Conservation (phyloP, 768 basidiomycete species). For the Trametes cubensis region DNA sequence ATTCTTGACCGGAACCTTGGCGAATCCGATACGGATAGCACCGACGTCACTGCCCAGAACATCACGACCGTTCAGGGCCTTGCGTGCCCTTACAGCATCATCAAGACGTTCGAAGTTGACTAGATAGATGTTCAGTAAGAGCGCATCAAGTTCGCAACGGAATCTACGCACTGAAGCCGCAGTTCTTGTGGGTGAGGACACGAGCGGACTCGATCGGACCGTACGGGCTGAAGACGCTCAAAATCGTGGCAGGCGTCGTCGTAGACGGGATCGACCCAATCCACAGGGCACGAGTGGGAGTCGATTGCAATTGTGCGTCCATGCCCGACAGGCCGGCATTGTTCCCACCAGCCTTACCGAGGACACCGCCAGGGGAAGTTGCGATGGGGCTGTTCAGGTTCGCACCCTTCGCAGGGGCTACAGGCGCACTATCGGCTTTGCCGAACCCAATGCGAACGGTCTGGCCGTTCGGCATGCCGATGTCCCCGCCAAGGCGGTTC, state of each 20-base stretch:
- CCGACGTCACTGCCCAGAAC: slow-evolving; percentile 96
- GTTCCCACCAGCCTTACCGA: slow-evolving; percentile 47
- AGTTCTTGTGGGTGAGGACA: slow-evolving; percentile 96
- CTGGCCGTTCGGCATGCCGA: slow-evolving; percentile 92
- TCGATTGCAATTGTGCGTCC: slow-evolving; percentile 86
- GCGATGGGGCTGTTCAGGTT: slow-evolving; percentile 63
- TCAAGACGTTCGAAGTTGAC: slow-evolving; percentile 98
- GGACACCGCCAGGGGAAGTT: slow-evolving; percentile 57
- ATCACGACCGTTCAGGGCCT: slow-evolving; percentile 93
- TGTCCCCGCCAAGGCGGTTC: slow-evolving; percentile 91
- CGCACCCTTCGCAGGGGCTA: slow-evolving; percentile 81
- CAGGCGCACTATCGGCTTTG: slow-evolving; percentile 95
- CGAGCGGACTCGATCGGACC: slow-evolving; percentile 97
- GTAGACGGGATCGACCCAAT: slow-evolving; percentile 96
- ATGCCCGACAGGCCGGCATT: slow-evolving; percentile 65
- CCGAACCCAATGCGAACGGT: slow-evolving; percentile 98
- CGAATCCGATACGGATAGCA: slow-evolving; percentile 95
- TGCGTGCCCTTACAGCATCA: slow-evolving; percentile 93
- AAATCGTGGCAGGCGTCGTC: slow-evolving; percentile 90
- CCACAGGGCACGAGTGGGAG: slow-evolving; percentile 95
- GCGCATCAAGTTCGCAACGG: neutral
- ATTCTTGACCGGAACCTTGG: slow-evolving; percentile 92
- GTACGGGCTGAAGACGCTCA: slow-evolving; percentile 96
- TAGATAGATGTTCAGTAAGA: slow-evolving; percentile 30
- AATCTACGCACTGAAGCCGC: slow-evolving; percentile 74